These are phyloP conservation scores for Eucalyptus curtisii DNA, from an alignment of 345 rosid species.

Conservation along the genomic window DNA sequence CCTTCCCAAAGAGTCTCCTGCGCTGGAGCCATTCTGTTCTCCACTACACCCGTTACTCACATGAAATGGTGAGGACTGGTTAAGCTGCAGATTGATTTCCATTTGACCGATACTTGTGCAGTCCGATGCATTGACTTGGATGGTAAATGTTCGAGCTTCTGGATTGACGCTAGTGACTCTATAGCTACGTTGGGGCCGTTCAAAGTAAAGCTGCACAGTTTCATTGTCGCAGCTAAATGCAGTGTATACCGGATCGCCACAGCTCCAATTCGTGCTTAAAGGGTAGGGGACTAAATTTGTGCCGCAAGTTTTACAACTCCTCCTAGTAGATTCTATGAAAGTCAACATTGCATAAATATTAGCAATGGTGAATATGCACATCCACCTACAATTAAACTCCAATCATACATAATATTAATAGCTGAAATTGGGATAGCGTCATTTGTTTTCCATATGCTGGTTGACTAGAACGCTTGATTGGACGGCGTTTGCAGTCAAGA, in stretches of 20 bases:
- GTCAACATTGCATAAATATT: background rate
- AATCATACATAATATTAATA: background rate
- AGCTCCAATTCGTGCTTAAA: background rate
- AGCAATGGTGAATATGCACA: background rate
- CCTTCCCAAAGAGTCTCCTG: background rate
- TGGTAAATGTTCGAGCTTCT: background rate
- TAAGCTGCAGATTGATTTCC: background rate
- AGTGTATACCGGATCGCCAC: slow-evolving; percentile 10
- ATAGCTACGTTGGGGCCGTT: background rate
- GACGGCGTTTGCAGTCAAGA: background rate
- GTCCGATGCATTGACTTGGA: background rate
- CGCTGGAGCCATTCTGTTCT: background rate
- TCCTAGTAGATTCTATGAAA: background rate
- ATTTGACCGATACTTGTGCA: background rate
- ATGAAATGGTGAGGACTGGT: background rate
- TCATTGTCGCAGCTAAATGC: background rate
- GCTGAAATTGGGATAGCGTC: background rate
- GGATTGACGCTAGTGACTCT: background rate
- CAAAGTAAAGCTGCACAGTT: background rate
- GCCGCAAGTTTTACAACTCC: slow-evolving; percentile 7
- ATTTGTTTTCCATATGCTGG: background rate
- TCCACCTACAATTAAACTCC: background rate
- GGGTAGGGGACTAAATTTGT: slow-evolving; percentile 13
- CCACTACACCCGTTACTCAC: background rate
- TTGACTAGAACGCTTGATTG: background rate